Evolutionary conservation across 192 early-diverging fungal genomes (phyloP).

Genomic region (Coemansia sp.): DNA sequence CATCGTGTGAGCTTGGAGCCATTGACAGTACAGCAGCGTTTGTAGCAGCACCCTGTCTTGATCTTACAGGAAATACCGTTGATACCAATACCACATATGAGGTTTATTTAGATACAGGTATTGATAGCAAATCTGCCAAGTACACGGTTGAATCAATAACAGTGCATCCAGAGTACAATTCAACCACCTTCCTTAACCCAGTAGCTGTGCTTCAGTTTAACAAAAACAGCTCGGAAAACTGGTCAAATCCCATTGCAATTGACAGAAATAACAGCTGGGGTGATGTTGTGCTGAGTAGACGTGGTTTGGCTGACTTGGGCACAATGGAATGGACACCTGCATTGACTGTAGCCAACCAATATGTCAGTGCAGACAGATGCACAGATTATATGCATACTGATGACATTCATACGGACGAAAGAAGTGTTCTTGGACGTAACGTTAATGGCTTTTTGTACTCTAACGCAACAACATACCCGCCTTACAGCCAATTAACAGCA

Average conservation of each 20-base stretch:
- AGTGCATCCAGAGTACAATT: conserved; percentile 11
- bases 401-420: not conserved
- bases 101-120: conserved; percentile 12
- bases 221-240: not conserved
- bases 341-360: too few species aligned
- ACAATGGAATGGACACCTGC: not conserved
- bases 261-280: not conserved
- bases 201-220: conserved; percentile 15
- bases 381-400: too few species aligned
- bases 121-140: conserved; percentile 6
- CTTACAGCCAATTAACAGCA: not conserved
- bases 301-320: not conserved
- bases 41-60: conserved; percentile 7
- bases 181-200: not conserved
- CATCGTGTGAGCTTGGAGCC: conserved; percentile 15
- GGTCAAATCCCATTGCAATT: conserved; percentile 8
- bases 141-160: conserved; percentile 6
- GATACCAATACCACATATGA: conserved; percentile 2
- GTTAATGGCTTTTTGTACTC: not conserved
- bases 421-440: not conserved
- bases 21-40: conserved; percentile 7
- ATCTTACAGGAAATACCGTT: conserved; percentile 1
- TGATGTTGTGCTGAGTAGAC: not conserved
- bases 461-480: not conserved
- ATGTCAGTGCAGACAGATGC: too few species aligned